These are phyloP conservation scores for Claviceps africana DNA, from an alignment of 2,329 filamentous ascomycete genomes.

Conservation along the genomic window DNA sequence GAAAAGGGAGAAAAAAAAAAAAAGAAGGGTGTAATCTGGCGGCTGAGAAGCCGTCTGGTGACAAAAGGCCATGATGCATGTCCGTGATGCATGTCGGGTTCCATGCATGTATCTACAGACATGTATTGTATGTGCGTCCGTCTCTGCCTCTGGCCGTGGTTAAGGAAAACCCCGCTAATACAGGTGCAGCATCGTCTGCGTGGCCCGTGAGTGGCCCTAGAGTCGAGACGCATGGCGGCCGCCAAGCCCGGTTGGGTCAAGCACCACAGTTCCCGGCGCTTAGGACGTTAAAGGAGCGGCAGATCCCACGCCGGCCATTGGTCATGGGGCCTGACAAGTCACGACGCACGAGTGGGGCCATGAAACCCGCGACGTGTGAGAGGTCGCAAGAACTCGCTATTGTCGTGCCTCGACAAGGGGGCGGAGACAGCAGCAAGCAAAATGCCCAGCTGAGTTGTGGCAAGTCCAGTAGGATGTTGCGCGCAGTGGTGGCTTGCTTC, in stretches of 20 bases:
- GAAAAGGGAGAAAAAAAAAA: too few relatives aligned
- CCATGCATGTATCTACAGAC: not conserved
- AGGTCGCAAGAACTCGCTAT: too few relatives aligned
- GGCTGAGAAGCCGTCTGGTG: not conserved
- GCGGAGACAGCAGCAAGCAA: too few relatives aligned
- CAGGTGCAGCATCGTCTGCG: not conserved
- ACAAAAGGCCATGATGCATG: not conserved
- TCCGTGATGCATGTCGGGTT: not conserved
- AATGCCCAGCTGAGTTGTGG: not conserved
- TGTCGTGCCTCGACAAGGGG: too few relatives aligned
- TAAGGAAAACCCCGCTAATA: not conserved
- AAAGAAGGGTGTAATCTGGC: too few relatives aligned
- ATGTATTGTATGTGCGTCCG: too few relatives aligned
- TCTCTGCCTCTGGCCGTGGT: not conserved
- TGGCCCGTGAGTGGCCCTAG: conserved; percentile 4
- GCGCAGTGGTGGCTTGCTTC: too few relatives aligned
- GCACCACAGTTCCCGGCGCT: conserved; percentile 12
- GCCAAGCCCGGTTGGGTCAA: conserved; percentile 3
- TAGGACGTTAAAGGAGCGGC: conserved; percentile 7
- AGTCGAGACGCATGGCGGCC: conserved; percentile 1
- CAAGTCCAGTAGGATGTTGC: not conserved
- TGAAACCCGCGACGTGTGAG: not conserved
- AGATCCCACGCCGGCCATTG: not conserved
- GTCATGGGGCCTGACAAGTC: too few relatives aligned
- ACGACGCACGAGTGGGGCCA: not conserved